Conservation (phyloP, 352 stramenopile genomes). For the Phytophthora ohioensis region DNA sequence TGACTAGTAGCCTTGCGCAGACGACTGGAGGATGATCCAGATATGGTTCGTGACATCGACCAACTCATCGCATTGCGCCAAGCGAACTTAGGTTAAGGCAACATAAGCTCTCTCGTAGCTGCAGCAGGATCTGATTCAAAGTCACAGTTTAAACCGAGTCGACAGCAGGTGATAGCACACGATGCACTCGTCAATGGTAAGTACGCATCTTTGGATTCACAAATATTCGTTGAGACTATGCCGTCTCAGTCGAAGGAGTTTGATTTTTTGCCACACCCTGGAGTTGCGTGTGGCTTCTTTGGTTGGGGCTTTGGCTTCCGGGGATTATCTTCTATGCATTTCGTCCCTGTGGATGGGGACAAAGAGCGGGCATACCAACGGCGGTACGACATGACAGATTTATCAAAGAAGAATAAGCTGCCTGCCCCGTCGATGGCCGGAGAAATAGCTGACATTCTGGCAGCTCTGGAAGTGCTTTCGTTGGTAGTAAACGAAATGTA, state of each 20-base stretch:
- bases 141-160: constrained; percentile 11
- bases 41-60: constrained; percentile 12
- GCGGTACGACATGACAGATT: constrained; percentile 21
- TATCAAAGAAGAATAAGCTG: constrained; percentile 20
- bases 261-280: constrained; percentile 30
- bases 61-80: constrained; percentile 11
- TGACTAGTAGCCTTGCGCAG: background rate
- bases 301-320: constrained; percentile 25
- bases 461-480: constrained; percentile 6
- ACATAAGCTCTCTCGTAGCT: background rate
- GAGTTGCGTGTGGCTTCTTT: constrained; percentile 15
- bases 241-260: constrained; percentile 12
- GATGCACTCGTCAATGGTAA: constrained; percentile 7
- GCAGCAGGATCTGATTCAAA: background rate
- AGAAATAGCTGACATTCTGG: background rate
- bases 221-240: constrained; percentile 17
- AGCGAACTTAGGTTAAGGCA: background rate
- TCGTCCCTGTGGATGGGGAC: background rate
- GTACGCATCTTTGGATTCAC: constrained; percentile 4
- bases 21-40: constrained; percentile 4
- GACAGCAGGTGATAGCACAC: constrained; percentile 5
- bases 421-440: background rate
- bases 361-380: background rate
- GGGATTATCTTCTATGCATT: constrained; percentile 17
- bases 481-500: constrained; percentile 19